These are phyloP conservation scores for Puya raimondii DNA, from an alignment of 176 grass and related monocot genomes.

Conservation along the genomic window DNA sequence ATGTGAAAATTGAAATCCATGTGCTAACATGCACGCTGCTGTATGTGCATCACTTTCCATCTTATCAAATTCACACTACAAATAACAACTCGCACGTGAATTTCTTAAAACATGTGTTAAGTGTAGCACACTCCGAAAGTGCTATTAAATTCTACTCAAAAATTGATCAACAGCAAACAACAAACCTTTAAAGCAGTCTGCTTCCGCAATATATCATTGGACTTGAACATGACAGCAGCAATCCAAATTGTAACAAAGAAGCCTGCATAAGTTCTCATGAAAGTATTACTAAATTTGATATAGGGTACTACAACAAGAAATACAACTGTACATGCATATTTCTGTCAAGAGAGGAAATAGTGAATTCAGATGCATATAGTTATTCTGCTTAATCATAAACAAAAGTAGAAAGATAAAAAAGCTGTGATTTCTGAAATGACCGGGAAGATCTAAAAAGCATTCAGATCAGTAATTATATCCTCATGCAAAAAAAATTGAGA, in stretches of 20 bases:
- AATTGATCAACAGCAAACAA: slow-evolving; percentile 11
- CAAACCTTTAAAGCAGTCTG: slow-evolving; percentile 93
- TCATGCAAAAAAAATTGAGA: no score
- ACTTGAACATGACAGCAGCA: slow-evolving; percentile 98
- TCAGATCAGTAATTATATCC: no score
- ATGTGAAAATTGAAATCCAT: no score
- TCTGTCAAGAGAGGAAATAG: neutral
- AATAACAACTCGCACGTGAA: neutral
- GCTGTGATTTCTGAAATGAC: neutral
- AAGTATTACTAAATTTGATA: slow-evolving; percentile 8
- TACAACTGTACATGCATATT: slow-evolving; percentile 1
- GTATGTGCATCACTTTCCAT: neutral
- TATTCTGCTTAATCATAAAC: neutral
- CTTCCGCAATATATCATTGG: slow-evolving; percentile 87
- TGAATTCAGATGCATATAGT: neutral
- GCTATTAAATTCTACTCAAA: neutral
- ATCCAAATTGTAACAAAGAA: slow-evolving; percentile 97
- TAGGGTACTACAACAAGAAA: neutral
- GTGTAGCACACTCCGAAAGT: neutral
- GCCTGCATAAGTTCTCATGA: slow-evolving; percentile 27
- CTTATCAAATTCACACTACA: neutral
- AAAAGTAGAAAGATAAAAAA: neutral
- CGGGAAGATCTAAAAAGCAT: no score
- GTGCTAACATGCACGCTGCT: no score
- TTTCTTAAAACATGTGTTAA: slow-evolving; percentile 1